Conservation (phyloP, 169 alveolate genomes). For the Plasmodium malariae region DNA sequence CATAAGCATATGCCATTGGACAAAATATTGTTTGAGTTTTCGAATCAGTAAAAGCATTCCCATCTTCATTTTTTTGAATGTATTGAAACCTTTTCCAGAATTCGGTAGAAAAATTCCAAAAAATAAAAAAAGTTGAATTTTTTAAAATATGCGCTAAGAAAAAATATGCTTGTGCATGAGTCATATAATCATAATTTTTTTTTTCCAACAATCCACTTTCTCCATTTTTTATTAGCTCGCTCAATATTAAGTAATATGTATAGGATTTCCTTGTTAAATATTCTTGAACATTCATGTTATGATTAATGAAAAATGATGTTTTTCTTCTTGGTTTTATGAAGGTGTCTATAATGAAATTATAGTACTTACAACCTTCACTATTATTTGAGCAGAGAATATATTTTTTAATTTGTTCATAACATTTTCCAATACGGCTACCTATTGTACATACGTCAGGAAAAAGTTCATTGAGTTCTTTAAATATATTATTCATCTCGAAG, state of each 20-base stretch:
- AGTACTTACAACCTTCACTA: slow-evolving; percentile 38
- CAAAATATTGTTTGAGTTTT: slow-evolving; percentile 12
- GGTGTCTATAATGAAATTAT: slow-evolving; percentile 16
- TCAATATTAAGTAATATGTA: slow-evolving; percentile 17
- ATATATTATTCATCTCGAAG: slow-evolving; percentile 18
- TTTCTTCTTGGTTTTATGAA: slow-evolving; percentile 42
- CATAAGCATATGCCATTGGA: slow-evolving; percentile 46
- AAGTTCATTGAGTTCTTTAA: slow-evolving; percentile 16
- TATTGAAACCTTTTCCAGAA: slow-evolving; percentile 43
- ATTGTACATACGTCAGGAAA: slow-evolving; percentile 30
- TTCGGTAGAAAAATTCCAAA: slow-evolving; percentile 51
- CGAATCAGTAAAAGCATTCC: not conserved
- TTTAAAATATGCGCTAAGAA: slow-evolving; percentile 20
- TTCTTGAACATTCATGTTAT: slow-evolving; percentile 36
- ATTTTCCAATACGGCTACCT: slow-evolving; percentile 8
- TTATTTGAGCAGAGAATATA: slow-evolving; percentile 22
- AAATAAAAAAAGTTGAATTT: slow-evolving; percentile 30
- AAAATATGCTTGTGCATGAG: slow-evolving; percentile 22
- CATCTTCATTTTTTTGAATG: slow-evolving; percentile 1
- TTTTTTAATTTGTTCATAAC: slow-evolving; percentile 38
- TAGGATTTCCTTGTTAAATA: slow-evolving; percentile 30
- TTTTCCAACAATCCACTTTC: slow-evolving; percentile 3
- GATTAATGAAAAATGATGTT: slow-evolving; percentile 41
- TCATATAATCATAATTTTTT: slow-evolving; percentile 6
- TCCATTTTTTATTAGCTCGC: slow-evolving; percentile 34